Conservation (phyloP, 2,329 filamentous ascomycete species). For the Zymoseptoria ardabiliae region DNA sequence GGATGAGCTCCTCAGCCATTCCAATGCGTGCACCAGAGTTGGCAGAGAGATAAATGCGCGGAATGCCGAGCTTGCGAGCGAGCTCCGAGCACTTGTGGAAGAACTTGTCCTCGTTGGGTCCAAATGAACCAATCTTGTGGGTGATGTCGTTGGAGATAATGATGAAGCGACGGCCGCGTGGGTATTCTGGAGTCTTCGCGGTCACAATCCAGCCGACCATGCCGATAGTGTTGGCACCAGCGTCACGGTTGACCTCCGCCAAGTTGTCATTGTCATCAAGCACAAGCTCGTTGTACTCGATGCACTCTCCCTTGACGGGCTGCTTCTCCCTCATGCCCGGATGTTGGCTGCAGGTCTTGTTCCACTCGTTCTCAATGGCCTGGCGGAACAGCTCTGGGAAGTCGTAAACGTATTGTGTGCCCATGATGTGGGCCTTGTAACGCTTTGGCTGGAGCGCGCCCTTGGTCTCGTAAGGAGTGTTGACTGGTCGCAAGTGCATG, state of each 20-base stretch:
- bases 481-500: conserved; percentile 88
- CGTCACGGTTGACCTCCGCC: conserved; percentile 86
- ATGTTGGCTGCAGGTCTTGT: conserved; percentile 65
- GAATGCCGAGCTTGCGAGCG: conserved; percentile 87
- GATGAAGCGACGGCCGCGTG: conserved; percentile 82
- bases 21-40: conserved; percentile 98
- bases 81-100: conserved; percentile 99
- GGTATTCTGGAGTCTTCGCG: conserved; percentile 91
- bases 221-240: conserved; percentile 89
- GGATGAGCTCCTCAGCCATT: conserved; percentile 92
- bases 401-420: conserved; percentile 98
- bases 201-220: conserved; percentile 99
- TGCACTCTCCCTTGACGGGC: conserved; percentile 80
- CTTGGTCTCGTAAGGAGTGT: conserved; percentile 92
- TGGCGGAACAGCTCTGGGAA: conserved; percentile 99
- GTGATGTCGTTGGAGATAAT: conserved; percentile 99
- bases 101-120: conserved; percentile 92
- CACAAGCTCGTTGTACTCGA: conserved; percentile 88
- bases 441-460: conserved; percentile 97
- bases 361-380: conserved; percentile 93
- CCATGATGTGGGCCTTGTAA: conserved; percentile 99
- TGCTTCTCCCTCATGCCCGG: conserved; percentile 69
- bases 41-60: conserved; percentile 93
- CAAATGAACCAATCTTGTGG: conserved; percentile 97
- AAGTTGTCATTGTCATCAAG: conserved; percentile 90